These are phyloP conservation scores for Jatropha curcas DNA, from an alignment of 345 rosid genomes.

Conservation along the genomic window DNA sequence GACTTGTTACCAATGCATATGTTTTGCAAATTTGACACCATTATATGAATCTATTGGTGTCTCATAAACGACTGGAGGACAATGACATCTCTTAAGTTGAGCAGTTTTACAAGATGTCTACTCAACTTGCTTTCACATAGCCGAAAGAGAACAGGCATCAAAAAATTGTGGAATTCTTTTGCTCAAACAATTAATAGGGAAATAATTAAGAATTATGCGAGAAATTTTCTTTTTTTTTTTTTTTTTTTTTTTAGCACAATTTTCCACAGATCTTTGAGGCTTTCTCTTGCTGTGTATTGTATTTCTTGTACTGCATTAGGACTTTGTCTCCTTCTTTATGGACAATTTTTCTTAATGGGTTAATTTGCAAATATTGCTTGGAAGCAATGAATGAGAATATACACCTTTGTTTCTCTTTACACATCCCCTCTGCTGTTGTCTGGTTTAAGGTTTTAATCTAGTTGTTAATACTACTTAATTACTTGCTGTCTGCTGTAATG, in stretches of 20 bases:
- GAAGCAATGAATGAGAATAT: conserved; percentile 3
- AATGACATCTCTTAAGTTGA: too few relatives aligned
- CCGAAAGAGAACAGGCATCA: too few relatives aligned
- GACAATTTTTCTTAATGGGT: conserved; percentile 32
- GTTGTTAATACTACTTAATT: too few relatives aligned
- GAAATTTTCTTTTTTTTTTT: background rate
- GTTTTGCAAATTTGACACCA: too few relatives aligned
- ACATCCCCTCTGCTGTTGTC: background rate
- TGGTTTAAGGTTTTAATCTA: conserved; percentile 4
- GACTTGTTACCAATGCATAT: too few relatives aligned
- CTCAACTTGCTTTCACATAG: too few relatives aligned
- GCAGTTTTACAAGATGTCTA: too few relatives aligned
- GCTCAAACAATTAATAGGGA: too few relatives aligned
- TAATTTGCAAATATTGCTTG: background rate
- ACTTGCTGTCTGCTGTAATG: background rate
- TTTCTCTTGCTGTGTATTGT: background rate
- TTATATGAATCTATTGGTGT: too few relatives aligned
- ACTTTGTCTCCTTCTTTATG: conserved; percentile 33
- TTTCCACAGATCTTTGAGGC: conserved; percentile 11
- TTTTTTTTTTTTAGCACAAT: background rate
- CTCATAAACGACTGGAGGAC: too few relatives aligned
- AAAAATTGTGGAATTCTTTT: too few relatives aligned
- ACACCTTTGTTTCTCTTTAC: conserved; percentile 8
- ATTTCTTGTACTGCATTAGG: conserved; percentile 19
- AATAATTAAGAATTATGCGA: too few relatives aligned